These are phyloP conservation scores for Russula lepida DNA, from an alignment of 768 basidiomycete species.

Conservation along the genomic window DNA sequence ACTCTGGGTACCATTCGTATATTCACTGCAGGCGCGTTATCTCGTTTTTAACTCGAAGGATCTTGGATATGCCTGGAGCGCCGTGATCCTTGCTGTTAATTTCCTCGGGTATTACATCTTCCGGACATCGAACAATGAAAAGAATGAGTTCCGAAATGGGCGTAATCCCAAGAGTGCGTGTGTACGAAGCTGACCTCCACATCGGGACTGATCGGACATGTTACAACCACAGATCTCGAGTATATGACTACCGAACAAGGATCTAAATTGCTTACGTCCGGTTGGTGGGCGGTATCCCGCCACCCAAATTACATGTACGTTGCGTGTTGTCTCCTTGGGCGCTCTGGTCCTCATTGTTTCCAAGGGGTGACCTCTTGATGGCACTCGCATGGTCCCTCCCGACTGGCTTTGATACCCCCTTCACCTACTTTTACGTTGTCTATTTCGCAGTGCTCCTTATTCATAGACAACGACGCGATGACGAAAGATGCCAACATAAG, in stretches of 20 bases:
- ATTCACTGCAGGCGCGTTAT: slow-evolving; percentile 89
- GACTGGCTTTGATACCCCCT: slow-evolving; percentile 83
- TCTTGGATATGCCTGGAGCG: slow-evolving; percentile 53
- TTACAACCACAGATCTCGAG: slow-evolving; percentile 47
- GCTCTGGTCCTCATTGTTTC: neutral
- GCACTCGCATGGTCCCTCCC: slow-evolving; percentile 88
- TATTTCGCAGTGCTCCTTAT: slow-evolving; percentile 88
- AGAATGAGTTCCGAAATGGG: slow-evolving; percentile 92
- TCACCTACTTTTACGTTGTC: slow-evolving; percentile 90
- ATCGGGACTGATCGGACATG: neutral
- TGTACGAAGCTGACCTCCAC: neutral
- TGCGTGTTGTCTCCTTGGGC: neutral
- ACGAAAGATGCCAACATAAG: slow-evolving; percentile 81
- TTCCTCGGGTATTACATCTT: slow-evolving; percentile 85
- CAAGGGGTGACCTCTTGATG: slow-evolving; percentile 82
- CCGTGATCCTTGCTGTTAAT: slow-evolving; percentile 56
- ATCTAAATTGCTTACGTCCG: slow-evolving; percentile 84
- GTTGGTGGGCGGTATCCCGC: slow-evolving; percentile 94
- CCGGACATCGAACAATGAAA: slow-evolving; percentile 80
- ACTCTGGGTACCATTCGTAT: slow-evolving; percentile 90
- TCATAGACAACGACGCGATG: slow-evolving; percentile 86
- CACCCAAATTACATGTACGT: slow-evolving; percentile 88
- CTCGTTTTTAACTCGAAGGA: slow-evolving; percentile 84
- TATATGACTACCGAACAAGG: slow-evolving; percentile 79
- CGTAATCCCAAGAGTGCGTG: slow-evolving; percentile 81